Conservation (phyloP, 1,139 yeast species). For the Saccharomyces hybrid region DNA sequence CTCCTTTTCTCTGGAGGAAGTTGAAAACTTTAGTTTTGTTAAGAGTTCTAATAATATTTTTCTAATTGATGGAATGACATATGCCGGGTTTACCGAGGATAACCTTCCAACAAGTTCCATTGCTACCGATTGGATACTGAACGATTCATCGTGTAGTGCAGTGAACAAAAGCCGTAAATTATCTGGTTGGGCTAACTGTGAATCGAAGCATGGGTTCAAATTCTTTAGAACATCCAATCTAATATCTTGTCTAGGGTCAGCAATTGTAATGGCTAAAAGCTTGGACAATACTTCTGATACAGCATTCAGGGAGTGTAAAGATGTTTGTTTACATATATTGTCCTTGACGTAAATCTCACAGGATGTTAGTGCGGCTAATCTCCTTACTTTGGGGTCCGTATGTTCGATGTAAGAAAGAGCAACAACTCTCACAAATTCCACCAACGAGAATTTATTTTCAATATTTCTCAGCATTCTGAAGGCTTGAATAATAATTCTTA, state of each 20-base stretch:
- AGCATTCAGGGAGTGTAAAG: slow-evolving; percentile 74
- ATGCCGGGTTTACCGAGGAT: slow-evolving; percentile 86
- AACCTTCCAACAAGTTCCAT: slow-evolving; percentile 75
- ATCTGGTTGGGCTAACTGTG: slow-evolving; percentile 90
- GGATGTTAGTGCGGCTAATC: slow-evolving; percentile 79
- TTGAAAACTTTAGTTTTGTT: slow-evolving; percentile 77
- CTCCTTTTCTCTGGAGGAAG: slow-evolving; percentile 71
- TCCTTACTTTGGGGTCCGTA: slow-evolving; percentile 69
- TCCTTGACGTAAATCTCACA: slow-evolving; percentile 73
- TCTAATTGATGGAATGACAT: slow-evolving; percentile 85
- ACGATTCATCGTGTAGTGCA: slow-evolving; percentile 86
- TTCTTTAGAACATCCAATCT: slow-evolving; percentile 71
- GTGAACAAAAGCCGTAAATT: slow-evolving; percentile 78
- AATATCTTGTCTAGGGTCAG: slow-evolving; percentile 85
- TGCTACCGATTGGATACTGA: slow-evolving; percentile 75
- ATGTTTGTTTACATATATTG: slow-evolving; percentile 78
- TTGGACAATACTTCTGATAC: slow-evolving; percentile 82
- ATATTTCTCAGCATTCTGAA: slow-evolving; percentile 62
- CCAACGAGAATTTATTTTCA: slow-evolving; percentile 67
- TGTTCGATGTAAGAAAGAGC: slow-evolving; percentile 77
- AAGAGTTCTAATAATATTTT: slow-evolving; percentile 78
- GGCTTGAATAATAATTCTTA: slow-evolving; percentile 32
- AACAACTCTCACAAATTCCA: slow-evolving; percentile 82
- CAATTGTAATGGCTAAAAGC: slow-evolving; percentile 74
- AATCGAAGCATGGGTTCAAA: slow-evolving; percentile 70